phyloP scores from a whole-genome alignment of 768 basidiomycete species.

The Xanthoconium stramineum region DNA sequence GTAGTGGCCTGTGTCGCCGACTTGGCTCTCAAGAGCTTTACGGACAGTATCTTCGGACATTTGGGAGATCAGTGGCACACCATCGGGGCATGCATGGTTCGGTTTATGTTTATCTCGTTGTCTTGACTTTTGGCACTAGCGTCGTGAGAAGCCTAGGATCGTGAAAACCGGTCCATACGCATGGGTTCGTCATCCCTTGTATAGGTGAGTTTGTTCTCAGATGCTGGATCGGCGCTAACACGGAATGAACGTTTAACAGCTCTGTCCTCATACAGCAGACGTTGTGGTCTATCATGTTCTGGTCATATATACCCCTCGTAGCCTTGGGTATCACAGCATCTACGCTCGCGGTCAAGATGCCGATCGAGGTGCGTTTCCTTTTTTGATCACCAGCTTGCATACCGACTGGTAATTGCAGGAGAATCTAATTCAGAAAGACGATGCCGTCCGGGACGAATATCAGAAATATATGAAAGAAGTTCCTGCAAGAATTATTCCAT shows the following conservation, averaged over 20 bases:
- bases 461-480: slow-evolving; percentile 27
- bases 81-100: slow-evolving; percentile 20
- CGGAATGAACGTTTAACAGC: background rate
- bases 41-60: background rate
- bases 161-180: slow-evolving; percentile 33
- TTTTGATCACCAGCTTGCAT: no score
- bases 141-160: slow-evolving; percentile 29
- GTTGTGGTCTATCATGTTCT: slow-evolving; percentile 25
- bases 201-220: slow-evolving; percentile 18
- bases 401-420: slow-evolving; percentile 16
- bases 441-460: slow-evolving; percentile 23
- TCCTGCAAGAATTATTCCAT: background rate
- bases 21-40: slow-evolving; percentile 4
- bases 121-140: slow-evolving; percentile 11
- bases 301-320: slow-evolving; percentile 30
- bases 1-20: slow-evolving; percentile 19
- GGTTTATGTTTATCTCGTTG: background rate
- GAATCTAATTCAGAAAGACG: slow-evolving; percentile 24
- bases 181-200: slow-evolving; percentile 34
- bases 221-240: background rate
- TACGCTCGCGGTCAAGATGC: slow-evolving; percentile 30
- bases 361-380: slow-evolving; percentile 26
- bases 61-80: slow-evolving; percentile 28
- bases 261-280: slow-evolving; percentile 15
- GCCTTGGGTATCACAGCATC: slow-evolving; percentile 14